These are phyloP conservation scores for Penicillium nucicola DNA, from an alignment of 495 filamentous ascomycete species.

Conservation along the genomic window DNA sequence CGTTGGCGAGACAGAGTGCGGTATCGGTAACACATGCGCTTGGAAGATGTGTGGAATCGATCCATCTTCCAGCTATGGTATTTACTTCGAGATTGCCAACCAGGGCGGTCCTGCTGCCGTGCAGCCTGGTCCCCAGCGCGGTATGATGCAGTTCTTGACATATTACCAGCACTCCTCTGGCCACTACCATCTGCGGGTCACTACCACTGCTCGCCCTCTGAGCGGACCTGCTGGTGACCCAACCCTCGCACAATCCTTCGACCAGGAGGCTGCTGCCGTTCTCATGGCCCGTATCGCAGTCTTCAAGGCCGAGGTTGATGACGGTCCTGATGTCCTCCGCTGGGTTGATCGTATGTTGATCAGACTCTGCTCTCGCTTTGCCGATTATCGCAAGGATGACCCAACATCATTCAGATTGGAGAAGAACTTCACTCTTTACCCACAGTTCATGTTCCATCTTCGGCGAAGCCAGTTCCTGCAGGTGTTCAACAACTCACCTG, in stretches of 20 bases:
- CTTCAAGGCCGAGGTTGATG: constrained; percentile 98
- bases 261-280: constrained; percentile 96
- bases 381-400: constrained; percentile 98
- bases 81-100: constrained; percentile 97
- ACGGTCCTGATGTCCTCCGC: constrained; percentile 96
- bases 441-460: constrained; percentile 99
- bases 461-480: constrained; percentile 96
- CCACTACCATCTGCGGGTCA: constrained; percentile 92
- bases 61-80: constrained; percentile 85
- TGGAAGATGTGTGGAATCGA: constrained; percentile 99
- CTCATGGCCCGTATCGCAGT: constrained; percentile 98
- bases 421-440: constrained; percentile 99
- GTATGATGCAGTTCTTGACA: constrained; percentile 97
- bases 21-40: constrained; percentile 97
- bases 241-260: constrained; percentile 96
- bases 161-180: constrained; percentile 98
- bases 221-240: constrained; percentile 95
- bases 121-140: constrained; percentile 83
- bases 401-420: constrained; percentile 96
- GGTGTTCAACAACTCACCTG: constrained; percentile 99
- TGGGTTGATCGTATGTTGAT: constrained; percentile 99
- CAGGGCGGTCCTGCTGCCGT: constrained; percentile 86
- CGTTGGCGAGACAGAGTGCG: constrained; percentile 96
- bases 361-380: constrained; percentile 91
- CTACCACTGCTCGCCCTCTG: constrained; percentile 86